A percentile compares a stretch with the other conserved stretches of the same genome.
These are phyloP conservation scores for Aspergillus leporis DNA, from an alignment of 495 filamentous ascomycete genomes.

Conservation along the genomic window DNA sequence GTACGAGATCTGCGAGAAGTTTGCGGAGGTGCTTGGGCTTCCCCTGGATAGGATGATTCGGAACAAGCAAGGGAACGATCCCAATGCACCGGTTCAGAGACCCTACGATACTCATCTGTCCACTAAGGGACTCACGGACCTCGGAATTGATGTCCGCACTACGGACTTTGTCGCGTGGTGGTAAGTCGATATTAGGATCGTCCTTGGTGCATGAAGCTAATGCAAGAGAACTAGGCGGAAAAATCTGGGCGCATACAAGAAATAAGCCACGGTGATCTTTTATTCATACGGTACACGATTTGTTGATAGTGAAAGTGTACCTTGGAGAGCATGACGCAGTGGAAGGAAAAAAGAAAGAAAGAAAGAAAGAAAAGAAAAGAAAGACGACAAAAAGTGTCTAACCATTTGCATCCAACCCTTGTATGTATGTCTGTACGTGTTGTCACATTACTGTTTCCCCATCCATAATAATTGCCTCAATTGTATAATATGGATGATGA, in stretches of 20 bases:
- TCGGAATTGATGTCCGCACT: slow-evolving; percentile 76
- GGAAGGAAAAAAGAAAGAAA: background rate
- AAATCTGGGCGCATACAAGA: slow-evolving; percentile 40
- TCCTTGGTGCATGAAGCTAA: slow-evolving; percentile 21
- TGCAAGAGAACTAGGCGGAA: slow-evolving; percentile 34
- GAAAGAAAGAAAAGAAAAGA: background rate
- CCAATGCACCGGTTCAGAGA: slow-evolving; percentile 69
- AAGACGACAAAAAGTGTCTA: background rate
- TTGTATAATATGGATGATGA: background rate
- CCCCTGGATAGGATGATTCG: slow-evolving; percentile 67
- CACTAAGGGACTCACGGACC: slow-evolving; percentile 68
- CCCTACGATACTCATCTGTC: slow-evolving; percentile 91
- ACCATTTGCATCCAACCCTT: background rate
- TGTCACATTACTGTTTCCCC: slow-evolving; percentile 5
- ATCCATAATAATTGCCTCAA: background rate
- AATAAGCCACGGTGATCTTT: slow-evolving; percentile 20
- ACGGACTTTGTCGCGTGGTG: slow-evolving; percentile 84
- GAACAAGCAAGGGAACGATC: slow-evolving; percentile 76
- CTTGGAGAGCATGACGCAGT: background rate
- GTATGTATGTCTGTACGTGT: background rate
- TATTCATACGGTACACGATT: background rate
- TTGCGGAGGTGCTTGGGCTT: slow-evolving; percentile 80
- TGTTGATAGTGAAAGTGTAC: background rate
- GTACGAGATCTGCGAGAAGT: slow-evolving; percentile 81
- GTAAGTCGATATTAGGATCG: slow-evolving; percentile 49